Evolutionary conservation across 352 stramenopile species (phyloP), one percentile per base, ranked within the genome.

Genomic region (Phytophthora tentaculata): DNA sequence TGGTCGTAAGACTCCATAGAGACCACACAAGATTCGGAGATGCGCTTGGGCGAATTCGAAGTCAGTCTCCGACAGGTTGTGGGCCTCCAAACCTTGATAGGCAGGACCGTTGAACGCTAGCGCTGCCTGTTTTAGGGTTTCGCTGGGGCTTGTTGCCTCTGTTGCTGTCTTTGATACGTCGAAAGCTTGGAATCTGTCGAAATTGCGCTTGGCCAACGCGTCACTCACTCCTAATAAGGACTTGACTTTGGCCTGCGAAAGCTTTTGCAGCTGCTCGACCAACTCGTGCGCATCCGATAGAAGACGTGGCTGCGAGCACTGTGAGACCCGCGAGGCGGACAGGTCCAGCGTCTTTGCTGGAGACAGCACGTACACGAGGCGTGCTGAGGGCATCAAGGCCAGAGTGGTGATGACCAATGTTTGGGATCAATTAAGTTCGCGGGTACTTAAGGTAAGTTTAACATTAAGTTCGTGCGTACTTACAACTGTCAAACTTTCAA

Each of bases 11-110:
- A 94, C 81, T 9, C 84, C 97, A 70, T 98, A 99, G 1, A 99
- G 77, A 9, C 95, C 94, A 74, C 95, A 97, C 19, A 99, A 79
- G 67, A 99, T 97, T 29, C 94, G 84, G 49, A 99, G 74, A 78
- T 97, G 86, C 43, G 78, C 64, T 57, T 95, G 83, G 3, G 86
- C 80, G 24, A 83, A 96, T n/a, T 74, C 65, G 28, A 96, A 66
- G n/a, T 97, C 90, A 5, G 64, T 70, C 3, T 77, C 63, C 10
- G 72, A 82, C 12, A 96, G 73, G 43, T 86, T 83, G 43, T 76
- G 60, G 19, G 89, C 88, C 24, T 76, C 84, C 28, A 97, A 74
- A 60, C 83, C 86, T 58, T 85, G 81, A 67, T 92, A 98, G 8
- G 89, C 90, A 5, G 89, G 89, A 10, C 91, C 91, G 43, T 96